Base-by-base conservation (phyloP, 139 green algal genomes). In the Chlamydomonas schloesseri region DNA sequence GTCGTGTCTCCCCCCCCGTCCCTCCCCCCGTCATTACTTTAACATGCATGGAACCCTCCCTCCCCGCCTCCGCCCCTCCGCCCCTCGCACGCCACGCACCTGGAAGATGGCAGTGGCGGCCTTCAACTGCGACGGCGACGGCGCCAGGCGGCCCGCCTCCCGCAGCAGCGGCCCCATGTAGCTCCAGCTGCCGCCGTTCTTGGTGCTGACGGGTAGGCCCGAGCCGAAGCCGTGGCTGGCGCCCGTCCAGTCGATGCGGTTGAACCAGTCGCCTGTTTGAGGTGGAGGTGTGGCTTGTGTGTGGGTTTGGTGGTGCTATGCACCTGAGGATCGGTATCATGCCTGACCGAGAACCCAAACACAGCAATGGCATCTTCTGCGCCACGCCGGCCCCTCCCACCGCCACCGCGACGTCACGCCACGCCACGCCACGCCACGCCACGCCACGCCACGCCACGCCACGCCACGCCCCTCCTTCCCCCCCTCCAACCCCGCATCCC, bases 161-260 rank as follows among this genome's bases (percentile, higher is more conserved):
- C 78, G 73, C 79, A 97, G 89, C 64, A 96, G 89, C 1, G 88
- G 89, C 53, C 84, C 69, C 88, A 96, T 95, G 75, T 94, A 80
- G 24, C 82, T 29, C 94, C 94, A 97, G n/a, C 67, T 28, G 17
- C 77, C 78, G n/a, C 80, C 80, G 87, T 99, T 99, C 91, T 99
- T 99, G 82, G 89, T 91, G 55, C 88, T 73, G 8, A 89, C 88
- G 0, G 88, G 86, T 64, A 96, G 77, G 37, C 94, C 92, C 21
- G 95, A 86, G 37, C 95, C 95, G 90, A 97, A 98, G 84, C 96
- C 96, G 92, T 97, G 96, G 77, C 65, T 86, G 36, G 88, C n/a
- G n/a, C 86, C 91, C 3, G 87, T 95, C 91, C 91, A 98, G 88
- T 98, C 96, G 23, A 99, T 86, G 31, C 90, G 89, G 74, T 97